Evolutionary conservation across 202 grass and related monocot genomes (phyloP), one percentile per base, ranked within the genome.

Genomic region (Schoenoplectus triqueter): DNA sequence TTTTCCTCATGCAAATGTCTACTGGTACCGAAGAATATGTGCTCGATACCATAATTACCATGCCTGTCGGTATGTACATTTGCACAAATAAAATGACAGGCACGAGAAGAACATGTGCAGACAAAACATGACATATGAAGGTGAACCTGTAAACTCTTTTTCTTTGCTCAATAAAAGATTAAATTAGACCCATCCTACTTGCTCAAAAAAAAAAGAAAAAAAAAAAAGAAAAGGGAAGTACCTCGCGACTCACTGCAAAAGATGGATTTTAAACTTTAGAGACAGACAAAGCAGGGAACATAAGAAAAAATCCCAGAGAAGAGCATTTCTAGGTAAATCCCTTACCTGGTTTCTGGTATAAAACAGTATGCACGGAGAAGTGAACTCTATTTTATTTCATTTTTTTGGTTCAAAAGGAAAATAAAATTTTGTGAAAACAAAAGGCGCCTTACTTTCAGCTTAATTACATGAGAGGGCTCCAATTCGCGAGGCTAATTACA

Each of bases 61-160:
- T 31, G 31, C 64, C 1, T 10, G 7, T 66, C 31, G 64, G 19
- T 66, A 31, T 17, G 21, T 8, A 65, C 63, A 22, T 31, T 31
- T 31, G 31, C 31, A n/a, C 75, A 73, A 87, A 75, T 82, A 4
- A 86, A 84, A n/a, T 89, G 31, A 75, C 81, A 97, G 92, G 75
- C 94, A 94, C 14, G 94, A 97, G 85, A 94, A 92, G 92, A 92
- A 97, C 77, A 97, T 97, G 94, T 97, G 94, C 82, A 89, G 62
- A 78, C 94, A 92, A 80, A 92, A 91, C 46, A 69, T 94, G 60
- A 92, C 92, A 14, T 56, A 51, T 55, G 94, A 97, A 80, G 61
- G 83, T 57, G 65, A 31, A 31, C 31, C 31, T 31, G 31, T 31
- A 31, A 31, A 31, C 31, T 31, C 31, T 31, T 31, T 31, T 31